phyloP scores from a whole-genome alignment of 2,329 filamentous ascomycete genomes.

The Xylaria sp. region DNA sequence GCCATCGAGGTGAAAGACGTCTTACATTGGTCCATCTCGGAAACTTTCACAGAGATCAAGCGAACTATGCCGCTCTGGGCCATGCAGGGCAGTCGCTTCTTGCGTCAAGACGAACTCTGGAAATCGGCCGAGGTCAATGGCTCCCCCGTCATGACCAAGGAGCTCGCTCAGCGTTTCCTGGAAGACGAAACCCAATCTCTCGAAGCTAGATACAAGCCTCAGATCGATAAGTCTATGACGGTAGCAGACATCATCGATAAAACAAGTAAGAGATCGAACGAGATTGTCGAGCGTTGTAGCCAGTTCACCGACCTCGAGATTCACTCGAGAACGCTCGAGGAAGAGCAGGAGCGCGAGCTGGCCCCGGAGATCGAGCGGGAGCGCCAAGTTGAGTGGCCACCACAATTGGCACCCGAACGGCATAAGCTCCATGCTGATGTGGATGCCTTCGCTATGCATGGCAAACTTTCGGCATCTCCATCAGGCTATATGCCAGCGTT shows the following conservation, averaged over 20 bases:
- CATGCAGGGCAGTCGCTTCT: slow-evolving; percentile 11
- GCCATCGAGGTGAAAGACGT: slow-evolving; percentile 1
- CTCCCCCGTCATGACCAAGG: neutral
- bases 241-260: neutral
- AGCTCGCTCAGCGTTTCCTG: slow-evolving; percentile 2
- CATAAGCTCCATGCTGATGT: slow-evolving; percentile 12
- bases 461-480: neutral
- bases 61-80: slow-evolving; percentile 17
- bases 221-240: neutral
- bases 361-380: slow-evolving; percentile 16
- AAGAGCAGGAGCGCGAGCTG: slow-evolving; percentile 20
- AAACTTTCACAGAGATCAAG: slow-evolving; percentile 12
- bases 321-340: slow-evolving; percentile 9
- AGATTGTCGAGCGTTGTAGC: slow-evolving; percentile 2
- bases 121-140: neutral
- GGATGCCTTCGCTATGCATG: neutral
- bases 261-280: neutral
- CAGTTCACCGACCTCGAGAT: slow-evolving; percentile 9
- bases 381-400: slow-evolving; percentile 9
- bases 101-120: slow-evolving; percentile 14
- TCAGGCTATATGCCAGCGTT: slow-evolving; percentile 14
- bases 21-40: slow-evolving; percentile 11
- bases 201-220: slow-evolving; percentile 10
- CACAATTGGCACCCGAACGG: neutral
- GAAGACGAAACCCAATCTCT: slow-evolving; percentile 12